Evolutionary conservation across 257 asterid species (phyloP), one percentile per base, ranked within the genome.

Genomic region (Nicotiana paniculata): DNA sequence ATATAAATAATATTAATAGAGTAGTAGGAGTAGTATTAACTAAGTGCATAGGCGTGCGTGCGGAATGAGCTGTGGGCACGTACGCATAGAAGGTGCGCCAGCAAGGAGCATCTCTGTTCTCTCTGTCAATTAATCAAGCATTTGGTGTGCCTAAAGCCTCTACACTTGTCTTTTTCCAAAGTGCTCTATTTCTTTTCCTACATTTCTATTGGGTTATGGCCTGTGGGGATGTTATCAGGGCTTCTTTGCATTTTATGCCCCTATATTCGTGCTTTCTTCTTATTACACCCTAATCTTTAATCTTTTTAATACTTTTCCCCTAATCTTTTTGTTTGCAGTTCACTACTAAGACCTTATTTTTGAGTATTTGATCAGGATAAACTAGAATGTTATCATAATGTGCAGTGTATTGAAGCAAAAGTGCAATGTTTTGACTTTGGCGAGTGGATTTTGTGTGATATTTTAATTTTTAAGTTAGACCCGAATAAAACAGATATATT

Each of bases 21-120:
- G n/a, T 32, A 28, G 32, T 7, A 12, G 43, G 8, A 28, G 77
- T 3, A 12, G 77, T 9, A 70, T 61, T 58, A 21, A 30, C 9
- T 35, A 30, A 58, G 53, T 10, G 64, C 48, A 64, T 80, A 62
- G 88, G 76, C 88, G 85, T 85, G 91, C 92, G 96, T 90, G 98
- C 93, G 92, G 88, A 51, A 82, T 94, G 98, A 94, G 98, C 95
- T 93, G 98, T 86, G 84, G 26, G 97, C 95, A 94, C 90, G 94
- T 89, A 90, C 87, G 90, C 81, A 63, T 77, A 81, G 81, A 33
- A 30, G 61, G 28, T 77, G 78, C 82, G 89, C 89, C 91, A 89
- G 94, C 93, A 70, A 30, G 67, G 82, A 85, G 89, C 81, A 85
- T 90, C 90, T 85, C 33, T 53, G 53, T 65, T 28, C 70, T 80